Base-by-base conservation (phyloP, 2,329 filamentous ascomycete genomes). In the Colletotrichum kahawae region DNA sequence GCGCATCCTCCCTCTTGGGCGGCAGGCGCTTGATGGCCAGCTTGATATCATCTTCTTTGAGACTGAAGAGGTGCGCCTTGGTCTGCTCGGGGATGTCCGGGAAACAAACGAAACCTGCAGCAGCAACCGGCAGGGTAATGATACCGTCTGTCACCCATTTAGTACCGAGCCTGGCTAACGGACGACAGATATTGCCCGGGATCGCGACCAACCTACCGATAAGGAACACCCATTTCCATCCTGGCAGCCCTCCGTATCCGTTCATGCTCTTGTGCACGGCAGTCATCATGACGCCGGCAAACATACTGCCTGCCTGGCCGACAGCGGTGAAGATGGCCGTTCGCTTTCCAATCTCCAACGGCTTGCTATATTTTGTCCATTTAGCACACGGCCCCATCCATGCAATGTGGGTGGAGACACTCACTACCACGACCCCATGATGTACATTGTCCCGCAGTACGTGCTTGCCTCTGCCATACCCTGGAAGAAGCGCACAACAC, bases 321-420 rank as follows among this genome's bases (percentile, higher is more conserved):
- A 89, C 90, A 0, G 89, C 86, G 2, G 90, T 92, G 78, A 93
- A 93, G 67, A 93, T 89, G 48, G 90, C 91, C 7, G 87, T 90
- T 3, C 92, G 87, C 79, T 93, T 93, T 1, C 90, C 91, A 0
- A 93, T 86, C 75, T 93, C 92, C 13, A 85, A 84, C 9, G 86
- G 86, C 3, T 87, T 92, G 16, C 77, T 78, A 51, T 18, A 54
- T 56, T 48, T 36, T 70, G 54, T 67, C 21, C 29, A 57, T 18
- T 27, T 7, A 38, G 29, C 27, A 14, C 24, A 10, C 12, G 21
- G 31, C 31, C 31, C 12, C 56, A 12, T 33, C 27, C n/a, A 62
- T 34, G 48, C 18, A 14, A 7, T 27, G 9, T n/a, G 87, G 85
- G 0, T 31, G n/a, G 38, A 13, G 57, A 33, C 29, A 74, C 71